Evolutionary conservation across 1,284 basidiomycete species (phyloP).

Genomic region (Papiliotrema flavescens): DNA sequence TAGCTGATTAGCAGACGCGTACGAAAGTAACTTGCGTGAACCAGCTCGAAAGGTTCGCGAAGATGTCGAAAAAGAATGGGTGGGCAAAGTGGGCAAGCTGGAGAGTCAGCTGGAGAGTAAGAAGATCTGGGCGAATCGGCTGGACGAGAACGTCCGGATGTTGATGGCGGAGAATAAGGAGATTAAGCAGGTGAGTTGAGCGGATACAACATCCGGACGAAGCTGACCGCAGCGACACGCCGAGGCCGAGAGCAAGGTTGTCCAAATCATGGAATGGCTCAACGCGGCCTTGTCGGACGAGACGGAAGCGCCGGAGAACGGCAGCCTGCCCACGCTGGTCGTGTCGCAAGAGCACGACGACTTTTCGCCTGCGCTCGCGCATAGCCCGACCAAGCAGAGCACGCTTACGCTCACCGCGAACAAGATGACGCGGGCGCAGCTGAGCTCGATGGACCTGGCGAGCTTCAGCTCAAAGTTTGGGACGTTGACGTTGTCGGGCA

Average conservation of each 20-base stretch:
- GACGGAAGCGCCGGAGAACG: neutral
- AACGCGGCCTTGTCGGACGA: slow-evolving; percentile 22
- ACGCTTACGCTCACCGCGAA: slow-evolving; percentile 25
- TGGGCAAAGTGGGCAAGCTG: slow-evolving; percentile 60
- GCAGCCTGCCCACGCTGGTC: slow-evolving; percentile 13
- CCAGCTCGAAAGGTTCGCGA: slow-evolving; percentile 68
- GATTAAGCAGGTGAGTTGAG: slow-evolving; percentile 24
- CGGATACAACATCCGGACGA: neutral
- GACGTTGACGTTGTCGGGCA: slow-evolving; percentile 19
- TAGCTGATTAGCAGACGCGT: slow-evolving; percentile 30
- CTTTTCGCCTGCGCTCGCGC: slow-evolving; percentile 13
- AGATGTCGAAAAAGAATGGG: slow-evolving; percentile 77
- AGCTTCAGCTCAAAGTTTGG: slow-evolving; percentile 29
- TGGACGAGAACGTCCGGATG: slow-evolving; percentile 43
- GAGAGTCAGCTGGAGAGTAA: slow-evolving; percentile 55
- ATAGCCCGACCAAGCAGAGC: slow-evolving; percentile 1
- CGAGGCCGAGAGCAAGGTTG: slow-evolving; percentile 40
- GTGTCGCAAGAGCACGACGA: slow-evolving; percentile 15
- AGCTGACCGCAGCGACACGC: slow-evolving; percentile 23
- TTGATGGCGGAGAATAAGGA: slow-evolving; percentile 33
- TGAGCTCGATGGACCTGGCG: slow-evolving; percentile 32
- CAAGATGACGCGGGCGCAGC: slow-evolving; percentile 29
- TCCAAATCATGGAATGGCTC: slow-evolving; percentile 42
- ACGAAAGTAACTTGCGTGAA: slow-evolving; percentile 58
- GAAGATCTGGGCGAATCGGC: slow-evolving; percentile 40